Conservation (phyloP, 768 basidiomycete genomes). For the Termitomyces sp. region DNA sequence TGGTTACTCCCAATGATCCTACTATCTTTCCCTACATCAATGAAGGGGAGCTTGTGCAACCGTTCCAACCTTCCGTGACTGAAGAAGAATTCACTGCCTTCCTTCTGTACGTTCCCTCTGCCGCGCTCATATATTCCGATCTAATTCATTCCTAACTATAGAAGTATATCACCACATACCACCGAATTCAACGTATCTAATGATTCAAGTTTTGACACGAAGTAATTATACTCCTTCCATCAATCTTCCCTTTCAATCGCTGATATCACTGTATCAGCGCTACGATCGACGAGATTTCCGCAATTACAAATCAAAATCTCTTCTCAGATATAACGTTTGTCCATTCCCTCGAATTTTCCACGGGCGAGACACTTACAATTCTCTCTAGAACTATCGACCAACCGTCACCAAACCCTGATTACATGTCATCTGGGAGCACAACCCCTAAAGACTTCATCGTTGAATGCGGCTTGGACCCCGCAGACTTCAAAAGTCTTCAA, state of each 20-base stretch:
- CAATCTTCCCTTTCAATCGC: background rate
- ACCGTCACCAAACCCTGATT: background rate
- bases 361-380: background rate
- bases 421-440: too few species aligned
- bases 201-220: background rate
- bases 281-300: background rate
- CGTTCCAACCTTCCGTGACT: background rate
- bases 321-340: background rate
- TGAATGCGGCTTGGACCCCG: conserved; percentile 1
- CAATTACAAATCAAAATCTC: background rate
- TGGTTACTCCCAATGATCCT: background rate
- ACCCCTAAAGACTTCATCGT: background rate
- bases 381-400: background rate
- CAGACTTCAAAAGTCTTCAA: conserved; percentile 1
- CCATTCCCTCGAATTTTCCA: background rate
- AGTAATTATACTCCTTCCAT: background rate
- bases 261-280: background rate
- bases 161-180: background rate
- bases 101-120: background rate
- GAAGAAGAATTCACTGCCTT: conserved; percentile 4
- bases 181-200: background rate
- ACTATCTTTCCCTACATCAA: background rate
- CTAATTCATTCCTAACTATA: background rate
- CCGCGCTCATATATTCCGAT: background rate
- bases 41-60: background rate